phyloP scores from a whole-genome alignment of 1,284 basidiomycete species.

The Sanghuangporus baumii region DNA sequence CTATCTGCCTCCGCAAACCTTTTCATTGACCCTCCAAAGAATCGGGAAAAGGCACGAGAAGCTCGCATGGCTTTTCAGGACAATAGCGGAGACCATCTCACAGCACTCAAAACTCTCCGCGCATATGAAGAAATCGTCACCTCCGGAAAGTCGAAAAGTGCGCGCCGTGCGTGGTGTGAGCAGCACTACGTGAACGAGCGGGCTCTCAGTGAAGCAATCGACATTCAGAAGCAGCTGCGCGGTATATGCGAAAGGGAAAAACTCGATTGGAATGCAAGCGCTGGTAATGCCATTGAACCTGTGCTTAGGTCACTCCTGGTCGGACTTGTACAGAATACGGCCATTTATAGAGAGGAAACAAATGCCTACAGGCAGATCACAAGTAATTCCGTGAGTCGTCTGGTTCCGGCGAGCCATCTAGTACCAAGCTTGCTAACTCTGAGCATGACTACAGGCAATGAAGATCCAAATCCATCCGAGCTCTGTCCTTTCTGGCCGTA shows the following conservation, averaged over 20 bases:
- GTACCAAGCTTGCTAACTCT: slow-evolving; percentile 9
- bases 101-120: slow-evolving; percentile 79
- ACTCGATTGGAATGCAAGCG: slow-evolving; percentile 55
- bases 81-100: slow-evolving; percentile 86
- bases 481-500: slow-evolving; percentile 74
- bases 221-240: slow-evolving; percentile 79
- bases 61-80: slow-evolving; percentile 78
- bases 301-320: slow-evolving; percentile 64
- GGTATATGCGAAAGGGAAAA: slow-evolving; percentile 57
- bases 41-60: slow-evolving; percentile 65
- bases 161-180: slow-evolving; percentile 72
- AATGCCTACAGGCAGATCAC: slow-evolving; percentile 77
- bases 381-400: slow-evolving; percentile 60
- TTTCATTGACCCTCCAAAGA: slow-evolving; percentile 59
- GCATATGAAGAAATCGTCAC: slow-evolving; percentile 61
- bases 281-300: slow-evolving; percentile 53
- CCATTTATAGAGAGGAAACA: slow-evolving; percentile 76
- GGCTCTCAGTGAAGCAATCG: slow-evolving; percentile 76
- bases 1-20: slow-evolving; percentile 72
- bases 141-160: slow-evolving; percentile 18
- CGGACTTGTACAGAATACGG: slow-evolving; percentile 79
- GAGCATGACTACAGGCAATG: slow-evolving; percentile 44
- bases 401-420: background rate
- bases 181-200: slow-evolving; percentile 83
- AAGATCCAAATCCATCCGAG: slow-evolving; percentile 77